Conservation (phyloP, 1,284 basidiomycete species). For the Uromyces viciae-fabae region DNA sequence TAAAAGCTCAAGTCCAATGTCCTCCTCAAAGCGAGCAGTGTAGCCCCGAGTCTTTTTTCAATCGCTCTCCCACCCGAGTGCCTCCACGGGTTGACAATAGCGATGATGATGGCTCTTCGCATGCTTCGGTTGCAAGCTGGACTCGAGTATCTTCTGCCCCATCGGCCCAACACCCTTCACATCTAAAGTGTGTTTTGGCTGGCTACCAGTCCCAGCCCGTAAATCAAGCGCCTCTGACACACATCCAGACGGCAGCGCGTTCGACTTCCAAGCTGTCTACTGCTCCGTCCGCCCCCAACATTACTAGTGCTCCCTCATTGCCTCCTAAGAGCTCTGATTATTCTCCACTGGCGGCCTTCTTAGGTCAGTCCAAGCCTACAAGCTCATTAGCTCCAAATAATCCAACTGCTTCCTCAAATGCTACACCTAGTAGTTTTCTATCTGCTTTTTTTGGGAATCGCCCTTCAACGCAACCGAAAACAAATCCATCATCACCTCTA, state of each 20-base stretch:
- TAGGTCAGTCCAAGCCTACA: constrained; percentile 5
- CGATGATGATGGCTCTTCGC: background rate
- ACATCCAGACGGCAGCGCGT: no score
- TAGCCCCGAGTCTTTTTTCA: constrained; percentile 16
- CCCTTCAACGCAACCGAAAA: background rate
- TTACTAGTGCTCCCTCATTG: background rate
- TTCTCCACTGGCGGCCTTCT: constrained; percentile 40
- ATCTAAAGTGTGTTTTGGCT: background rate
- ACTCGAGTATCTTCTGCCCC: background rate
- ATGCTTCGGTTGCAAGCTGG: background rate
- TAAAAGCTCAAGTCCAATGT: constrained; percentile 7
- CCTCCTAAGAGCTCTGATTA: constrained; percentile 16
- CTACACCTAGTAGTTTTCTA: constrained; percentile 7
- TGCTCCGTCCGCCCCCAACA: background rate
- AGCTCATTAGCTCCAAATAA: background rate
- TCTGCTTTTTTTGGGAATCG: constrained; percentile 20
- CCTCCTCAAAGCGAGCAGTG: background rate
- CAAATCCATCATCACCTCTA: no score
- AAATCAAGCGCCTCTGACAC: no score
- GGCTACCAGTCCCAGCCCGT: background rate
- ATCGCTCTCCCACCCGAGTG: background rate
- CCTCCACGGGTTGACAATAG: constrained; percentile 4
- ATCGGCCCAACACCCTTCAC: background rate
- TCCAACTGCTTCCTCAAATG: background rate
- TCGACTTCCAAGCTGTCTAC: background rate